Conservation (phyloP, 108 stramenopile genomes). For the Cyclostephanos invisitatus region DNA sequence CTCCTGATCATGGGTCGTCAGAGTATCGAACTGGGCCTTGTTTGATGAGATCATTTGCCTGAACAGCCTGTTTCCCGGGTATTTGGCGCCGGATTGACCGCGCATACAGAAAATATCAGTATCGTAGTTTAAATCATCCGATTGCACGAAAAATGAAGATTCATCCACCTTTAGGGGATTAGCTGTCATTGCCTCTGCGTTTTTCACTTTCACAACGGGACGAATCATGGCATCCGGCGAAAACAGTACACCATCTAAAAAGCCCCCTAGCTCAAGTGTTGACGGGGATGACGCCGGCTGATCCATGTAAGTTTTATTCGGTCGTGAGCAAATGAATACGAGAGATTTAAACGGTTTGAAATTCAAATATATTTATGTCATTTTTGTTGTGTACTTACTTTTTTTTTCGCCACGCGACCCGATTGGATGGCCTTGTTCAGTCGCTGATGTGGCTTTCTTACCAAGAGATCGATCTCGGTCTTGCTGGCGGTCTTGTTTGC, state of each 20-base stretch:
- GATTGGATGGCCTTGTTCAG: not conserved
- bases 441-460: not conserved
- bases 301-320: too few species aligned
- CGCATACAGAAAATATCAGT: not conserved
- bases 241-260: constrained; percentile 13
- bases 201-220: not conserved
- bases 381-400: too few species aligned
- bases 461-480: not conserved
- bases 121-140: not conserved
- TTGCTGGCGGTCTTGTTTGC: not conserved
- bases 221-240: constrained; percentile 5
- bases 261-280: constrained; percentile 5
- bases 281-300: not conserved
- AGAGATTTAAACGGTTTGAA: too few species aligned
- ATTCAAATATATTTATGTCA: too few species aligned
- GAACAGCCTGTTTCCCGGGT: not conserved
- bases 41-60: constrained; percentile 1
- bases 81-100: not conserved
- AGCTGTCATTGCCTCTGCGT: not conserved
- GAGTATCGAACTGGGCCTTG: constrained; percentile 3
- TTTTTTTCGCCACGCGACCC: not conserved
- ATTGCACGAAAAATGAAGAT: not conserved
- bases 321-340: too few species aligned
- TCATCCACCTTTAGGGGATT: not conserved
- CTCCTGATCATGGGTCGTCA: not conserved